A percentile compares a stretch with the other conserved stretches of the same genome.
Conservation (phyloP, 495 filamentous ascomycete genomes). For the Hypoxylon subgilvum region DNA sequence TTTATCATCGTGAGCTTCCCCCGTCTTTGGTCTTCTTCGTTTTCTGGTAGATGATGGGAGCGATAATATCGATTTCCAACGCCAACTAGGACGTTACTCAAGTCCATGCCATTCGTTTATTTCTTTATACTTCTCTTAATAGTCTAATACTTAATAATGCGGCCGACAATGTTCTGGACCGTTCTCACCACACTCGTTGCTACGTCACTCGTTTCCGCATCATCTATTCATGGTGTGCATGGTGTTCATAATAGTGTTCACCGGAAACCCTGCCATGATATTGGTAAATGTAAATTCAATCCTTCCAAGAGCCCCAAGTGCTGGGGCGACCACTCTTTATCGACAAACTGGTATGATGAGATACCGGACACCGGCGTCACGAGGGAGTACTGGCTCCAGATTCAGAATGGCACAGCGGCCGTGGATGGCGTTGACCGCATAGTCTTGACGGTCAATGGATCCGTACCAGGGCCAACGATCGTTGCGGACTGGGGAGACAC, state of each 20-base stretch:
- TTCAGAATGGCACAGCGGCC: slow-evolving; percentile 49
- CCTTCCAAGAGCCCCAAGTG: slow-evolving; percentile 27
- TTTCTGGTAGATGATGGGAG: not conserved
- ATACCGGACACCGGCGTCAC: slow-evolving; percentile 49
- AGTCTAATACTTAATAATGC: slow-evolving; percentile 26
- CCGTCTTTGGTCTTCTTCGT: not conserved
- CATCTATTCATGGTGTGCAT: slow-evolving; percentile 6
- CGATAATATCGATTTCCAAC: not conserved
- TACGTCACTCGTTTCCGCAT: slow-evolving; percentile 17
- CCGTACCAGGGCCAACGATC: slow-evolving; percentile 50
- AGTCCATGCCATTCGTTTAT: slow-evolving; percentile 13
- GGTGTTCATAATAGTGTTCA: too few relatives aligned
- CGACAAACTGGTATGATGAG: slow-evolving; percentile 40
- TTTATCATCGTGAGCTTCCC: not conserved
- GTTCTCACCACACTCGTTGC: slow-evolving; percentile 16
- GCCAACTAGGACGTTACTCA: slow-evolving; percentile 12
- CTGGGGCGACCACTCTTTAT: slow-evolving; percentile 39
- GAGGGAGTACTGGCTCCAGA: slow-evolving; percentile 50
- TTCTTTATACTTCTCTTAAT: slow-evolving; percentile 13
- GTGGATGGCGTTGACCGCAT: slow-evolving; percentile 54
- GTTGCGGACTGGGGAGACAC: slow-evolving; percentile 53
- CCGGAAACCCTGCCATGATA: slow-evolving; percentile 17
- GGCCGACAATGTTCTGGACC: slow-evolving; percentile 10
- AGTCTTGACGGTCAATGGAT: slow-evolving; percentile 51
- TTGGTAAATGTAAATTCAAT: slow-evolving; percentile 32